Conservation (phyloP, 2,329 filamentous ascomycete species). For the Fusarium annulatum region DNA sequence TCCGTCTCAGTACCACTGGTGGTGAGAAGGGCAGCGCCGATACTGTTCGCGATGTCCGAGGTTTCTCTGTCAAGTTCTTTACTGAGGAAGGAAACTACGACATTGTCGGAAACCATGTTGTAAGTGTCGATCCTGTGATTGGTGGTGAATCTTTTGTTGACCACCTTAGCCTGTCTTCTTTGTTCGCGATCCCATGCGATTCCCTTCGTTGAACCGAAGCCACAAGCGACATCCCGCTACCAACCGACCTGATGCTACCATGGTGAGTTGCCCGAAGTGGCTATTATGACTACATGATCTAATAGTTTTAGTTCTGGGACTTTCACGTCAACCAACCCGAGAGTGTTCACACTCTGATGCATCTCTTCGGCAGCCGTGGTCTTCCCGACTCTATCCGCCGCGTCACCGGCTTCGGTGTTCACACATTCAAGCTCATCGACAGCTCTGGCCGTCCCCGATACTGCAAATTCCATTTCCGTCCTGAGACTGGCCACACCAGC, state of each 20-base stretch:
- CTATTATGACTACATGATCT: not conserved
- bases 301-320: constrained; percentile 16
- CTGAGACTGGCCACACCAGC: constrained; percentile 3
- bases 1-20: constrained; percentile 78
- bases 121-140: accelerated
- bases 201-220: constrained; percentile 7
- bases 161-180: not conserved
- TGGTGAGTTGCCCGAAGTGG: not conserved
- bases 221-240: constrained; percentile 40
- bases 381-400: constrained; percentile 15
- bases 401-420: constrained; percentile 18
- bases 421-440: constrained; percentile 22
- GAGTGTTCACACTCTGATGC: constrained; percentile 24
- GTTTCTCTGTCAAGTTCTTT: constrained; percentile 68
- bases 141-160: accelerated
- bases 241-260: constrained; percentile 18
- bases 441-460: constrained; percentile 5
- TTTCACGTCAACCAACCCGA: constrained; percentile 32
- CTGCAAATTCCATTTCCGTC: constrained; percentile 27
- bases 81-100: constrained; percentile 72
- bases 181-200: constrained; percentile 6
- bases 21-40: constrained; percentile 73
- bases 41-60: constrained; percentile 74
- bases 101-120: constrained; percentile 58
- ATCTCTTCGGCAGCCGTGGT: constrained; percentile 19